Conservation (phyloP, 306 rosid genomes). For the Quercus glauca region DNA sequence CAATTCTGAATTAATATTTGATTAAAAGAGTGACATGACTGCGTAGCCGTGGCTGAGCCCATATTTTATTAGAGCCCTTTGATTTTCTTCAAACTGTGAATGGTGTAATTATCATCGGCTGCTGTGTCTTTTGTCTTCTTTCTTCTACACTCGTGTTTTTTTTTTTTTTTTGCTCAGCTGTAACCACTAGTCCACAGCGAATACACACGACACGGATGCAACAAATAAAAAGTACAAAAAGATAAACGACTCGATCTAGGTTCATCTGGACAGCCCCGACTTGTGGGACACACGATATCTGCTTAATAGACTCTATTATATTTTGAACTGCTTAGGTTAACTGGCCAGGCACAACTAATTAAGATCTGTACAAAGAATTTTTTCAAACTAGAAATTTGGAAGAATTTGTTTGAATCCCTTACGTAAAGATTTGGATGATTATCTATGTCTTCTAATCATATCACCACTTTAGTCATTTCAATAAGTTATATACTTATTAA, state of each 20-base stretch:
- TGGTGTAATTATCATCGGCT: too few species aligned
- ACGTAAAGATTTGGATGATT: too few species aligned
- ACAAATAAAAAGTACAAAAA: neutral
- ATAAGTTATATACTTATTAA: too few species aligned
- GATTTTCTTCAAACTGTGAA: too few species aligned
- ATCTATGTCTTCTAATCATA: too few species aligned
- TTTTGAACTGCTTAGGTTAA: neutral
- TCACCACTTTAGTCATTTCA: too few species aligned
- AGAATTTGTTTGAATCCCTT: too few species aligned
- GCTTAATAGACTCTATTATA: neutral
- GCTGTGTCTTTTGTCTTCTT: neutral
- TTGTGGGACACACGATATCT: neutral
- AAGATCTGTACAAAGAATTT: neutral
- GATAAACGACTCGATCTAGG: neutral
- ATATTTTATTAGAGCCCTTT: too few species aligned
- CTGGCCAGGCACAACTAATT: neutral
- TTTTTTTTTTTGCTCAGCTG: neutral
- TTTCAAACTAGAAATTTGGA: too few species aligned
- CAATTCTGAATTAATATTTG: too few species aligned
- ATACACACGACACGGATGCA: neutral
- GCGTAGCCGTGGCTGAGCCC: too few species aligned
- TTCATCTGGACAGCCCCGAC: neutral
- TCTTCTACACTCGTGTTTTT: neutral
- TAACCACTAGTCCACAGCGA: neutral
- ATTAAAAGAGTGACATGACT: too few species aligned